Conservation (phyloP, 352 stramenopile genomes). For the Pythium rishiriense region DNA sequence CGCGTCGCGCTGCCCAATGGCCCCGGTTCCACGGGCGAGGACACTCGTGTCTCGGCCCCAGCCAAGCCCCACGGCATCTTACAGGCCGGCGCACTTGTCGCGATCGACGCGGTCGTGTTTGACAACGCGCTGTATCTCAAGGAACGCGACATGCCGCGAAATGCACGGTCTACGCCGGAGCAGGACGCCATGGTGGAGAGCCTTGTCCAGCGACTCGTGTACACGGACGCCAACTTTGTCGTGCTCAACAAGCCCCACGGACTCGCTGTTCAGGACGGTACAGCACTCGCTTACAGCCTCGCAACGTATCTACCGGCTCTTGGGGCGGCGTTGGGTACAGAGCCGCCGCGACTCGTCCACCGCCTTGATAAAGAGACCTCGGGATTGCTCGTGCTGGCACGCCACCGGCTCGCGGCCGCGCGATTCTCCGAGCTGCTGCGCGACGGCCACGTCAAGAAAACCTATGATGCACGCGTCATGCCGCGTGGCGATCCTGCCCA, state of each 20-base stretch:
- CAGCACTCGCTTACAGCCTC: constrained; percentile 42
- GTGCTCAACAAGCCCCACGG: constrained; percentile 72
- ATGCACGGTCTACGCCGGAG: background rate
- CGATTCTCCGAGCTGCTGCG: constrained; percentile 55
- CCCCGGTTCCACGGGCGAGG: too few relatives aligned
- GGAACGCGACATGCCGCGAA: background rate
- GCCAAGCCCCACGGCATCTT: constrained; percentile 41
- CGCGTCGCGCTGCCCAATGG: constrained; percentile 36
- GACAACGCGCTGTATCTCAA: constrained; percentile 2
- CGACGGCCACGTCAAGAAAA: constrained; percentile 47
- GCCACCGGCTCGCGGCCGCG: constrained; percentile 59
- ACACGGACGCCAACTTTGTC: constrained; percentile 58
- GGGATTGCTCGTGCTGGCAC: constrained; percentile 63
- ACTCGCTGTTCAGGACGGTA: constrained; percentile 64
- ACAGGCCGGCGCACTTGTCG: constrained; percentile 39
- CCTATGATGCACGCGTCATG: constrained; percentile 56
- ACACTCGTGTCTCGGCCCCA: background rate
- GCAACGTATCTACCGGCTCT: constrained; percentile 46
- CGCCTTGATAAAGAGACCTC: constrained; percentile 76
- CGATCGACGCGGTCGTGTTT: constrained; percentile 58
- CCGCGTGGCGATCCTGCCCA: constrained; percentile 10
- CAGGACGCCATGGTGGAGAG: constrained; percentile 21
- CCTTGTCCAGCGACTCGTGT: constrained; percentile 42
- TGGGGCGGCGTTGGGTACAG: constrained; percentile 22
- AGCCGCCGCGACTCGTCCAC: constrained; percentile 55